A percentile compares a stretch with the other conserved stretches of the same genome.
phyloP scores from a whole-genome alignment of 441 rosid species.

The Corymbia citriodora region DNA sequence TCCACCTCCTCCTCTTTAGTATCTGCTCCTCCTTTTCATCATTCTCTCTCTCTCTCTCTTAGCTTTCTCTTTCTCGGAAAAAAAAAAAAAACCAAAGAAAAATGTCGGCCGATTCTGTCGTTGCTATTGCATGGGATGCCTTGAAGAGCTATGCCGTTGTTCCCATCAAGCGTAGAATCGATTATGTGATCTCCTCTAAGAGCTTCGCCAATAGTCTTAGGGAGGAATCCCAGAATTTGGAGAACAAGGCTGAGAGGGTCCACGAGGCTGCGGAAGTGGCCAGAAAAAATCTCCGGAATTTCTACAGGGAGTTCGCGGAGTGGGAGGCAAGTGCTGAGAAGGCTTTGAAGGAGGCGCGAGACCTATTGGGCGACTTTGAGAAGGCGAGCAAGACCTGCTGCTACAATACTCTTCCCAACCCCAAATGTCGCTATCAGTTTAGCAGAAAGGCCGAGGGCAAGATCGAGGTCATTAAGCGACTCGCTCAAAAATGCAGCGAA shows the following conservation, averaged over 20 bases:
- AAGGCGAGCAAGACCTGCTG: not conserved
- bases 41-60: no score
- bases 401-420: not conserved
- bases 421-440: not conserved
- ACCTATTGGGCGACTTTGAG: fast-evolving
- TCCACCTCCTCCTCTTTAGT: no score
- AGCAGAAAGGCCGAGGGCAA: not conserved
- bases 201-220: fast-evolving
- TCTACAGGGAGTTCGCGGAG: fast-evolving
- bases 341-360: not conserved
- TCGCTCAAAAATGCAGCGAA: not conserved
- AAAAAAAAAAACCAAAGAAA: no score
- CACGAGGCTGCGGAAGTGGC: fast-evolving
- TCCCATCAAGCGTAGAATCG: no score
- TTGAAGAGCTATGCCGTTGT: no score
- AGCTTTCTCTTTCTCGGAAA: no score
- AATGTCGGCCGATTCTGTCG: no score
- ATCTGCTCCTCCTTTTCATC: no score
- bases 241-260: fast-evolving
- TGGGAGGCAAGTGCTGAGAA: fast-evolving
- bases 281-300: not conserved
- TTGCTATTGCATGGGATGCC: no score
- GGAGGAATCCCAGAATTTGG: fast-evolving
- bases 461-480: not conserved
- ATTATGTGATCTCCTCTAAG: no score